Base-by-base conservation (phyloP, 148 eudicot species). In the Arctostaphylos glauca region DNA sequence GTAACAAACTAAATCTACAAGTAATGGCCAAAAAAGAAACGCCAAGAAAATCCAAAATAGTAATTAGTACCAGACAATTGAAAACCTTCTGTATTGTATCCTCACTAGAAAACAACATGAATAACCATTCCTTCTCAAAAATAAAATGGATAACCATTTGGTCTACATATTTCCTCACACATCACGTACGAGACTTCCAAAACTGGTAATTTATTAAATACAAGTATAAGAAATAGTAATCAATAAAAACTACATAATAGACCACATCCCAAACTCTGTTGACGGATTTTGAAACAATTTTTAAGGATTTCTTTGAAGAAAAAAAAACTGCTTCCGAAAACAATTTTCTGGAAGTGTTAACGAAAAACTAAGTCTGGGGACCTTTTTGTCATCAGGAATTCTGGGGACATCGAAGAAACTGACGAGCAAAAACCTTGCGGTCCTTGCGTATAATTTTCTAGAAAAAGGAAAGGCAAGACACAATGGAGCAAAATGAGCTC, bases 161-260 rank as follows among this genome's bases (percentile, higher is more conserved):
- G 53, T 43, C 43, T 13, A n/a, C 23, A 19, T 86, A 84, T 83
- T 81, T 82, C 59, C 70, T 49, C 82, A 38, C 81, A 85, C 86
- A 86, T 62, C 48, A 18, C 47, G 19, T 15, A 48, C 12, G 9
- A 48, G 74, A 54, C 47, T 21, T 44, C 47, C 19, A 5, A 77
- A 48, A 7, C 44, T 13, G 5, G 78, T 43, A 16, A 46, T 12
- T 6, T 5, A 41, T 43, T 15, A 68, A 5, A 54, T 31, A n/a
- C 0, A 49, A 52, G 16, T 41, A 59, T 0, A 21, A 82, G 46
- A 21, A 66, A 74, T 5, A 48, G 56, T 46, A 62, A 82, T 54
- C 16, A 16, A 58, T 16, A 4, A 15, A n/a, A 15, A 23, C 6
- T 0, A 55, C 31, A 54, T 6, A 59, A 19, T 9, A 74, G 49